Conservation (phyloP, 148 eudicot species). For the Salicornia ramosissima region DNA sequence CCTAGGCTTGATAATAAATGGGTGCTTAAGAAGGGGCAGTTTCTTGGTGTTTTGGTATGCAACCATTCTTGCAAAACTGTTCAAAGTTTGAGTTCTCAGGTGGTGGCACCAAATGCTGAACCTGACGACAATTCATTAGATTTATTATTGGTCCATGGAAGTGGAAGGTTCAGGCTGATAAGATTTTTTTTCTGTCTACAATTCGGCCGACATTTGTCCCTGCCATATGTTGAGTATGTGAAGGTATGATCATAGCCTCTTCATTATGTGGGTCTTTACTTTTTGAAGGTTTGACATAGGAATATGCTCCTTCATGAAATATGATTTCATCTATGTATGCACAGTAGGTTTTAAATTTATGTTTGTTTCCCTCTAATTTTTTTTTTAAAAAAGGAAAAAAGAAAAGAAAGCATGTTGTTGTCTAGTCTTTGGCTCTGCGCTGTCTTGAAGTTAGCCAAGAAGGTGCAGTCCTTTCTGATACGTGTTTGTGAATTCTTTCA, state of each 20-base stretch:
- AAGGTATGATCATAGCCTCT: conserved; percentile 52
- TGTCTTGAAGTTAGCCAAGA: not conserved
- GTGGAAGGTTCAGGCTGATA: conserved; percentile 71
- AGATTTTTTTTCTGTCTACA: conserved; percentile 75
- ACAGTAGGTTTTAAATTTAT: not conserved
- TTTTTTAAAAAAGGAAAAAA: too few species aligned
- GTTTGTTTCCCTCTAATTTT: too few species aligned
- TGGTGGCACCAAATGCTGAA: conserved; percentile 91
- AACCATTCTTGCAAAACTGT: conserved; percentile 96
- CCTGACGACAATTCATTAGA: conserved; percentile 82
- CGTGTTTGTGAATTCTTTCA: not conserved
- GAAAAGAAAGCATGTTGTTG: too few species aligned
- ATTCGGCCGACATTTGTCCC: conserved; percentile 76
- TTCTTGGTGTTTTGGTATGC: conserved; percentile 87
- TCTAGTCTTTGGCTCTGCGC: too few species aligned
- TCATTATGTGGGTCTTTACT: not conserved
- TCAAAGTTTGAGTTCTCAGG: conserved; percentile 90
- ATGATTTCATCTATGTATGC: not conserved
- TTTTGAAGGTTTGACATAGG: too few species aligned
- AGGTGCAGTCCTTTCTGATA: not conserved
- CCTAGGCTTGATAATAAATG: conserved; percentile 52
- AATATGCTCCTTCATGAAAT: not conserved
- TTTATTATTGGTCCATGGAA: conserved; percentile 83
- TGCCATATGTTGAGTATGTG: conserved; percentile 91
- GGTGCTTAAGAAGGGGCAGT: conserved; percentile 63